Conservation (phyloP, 2,329 filamentous ascomycete genomes). For the Pezicula rhizophila region DNA sequence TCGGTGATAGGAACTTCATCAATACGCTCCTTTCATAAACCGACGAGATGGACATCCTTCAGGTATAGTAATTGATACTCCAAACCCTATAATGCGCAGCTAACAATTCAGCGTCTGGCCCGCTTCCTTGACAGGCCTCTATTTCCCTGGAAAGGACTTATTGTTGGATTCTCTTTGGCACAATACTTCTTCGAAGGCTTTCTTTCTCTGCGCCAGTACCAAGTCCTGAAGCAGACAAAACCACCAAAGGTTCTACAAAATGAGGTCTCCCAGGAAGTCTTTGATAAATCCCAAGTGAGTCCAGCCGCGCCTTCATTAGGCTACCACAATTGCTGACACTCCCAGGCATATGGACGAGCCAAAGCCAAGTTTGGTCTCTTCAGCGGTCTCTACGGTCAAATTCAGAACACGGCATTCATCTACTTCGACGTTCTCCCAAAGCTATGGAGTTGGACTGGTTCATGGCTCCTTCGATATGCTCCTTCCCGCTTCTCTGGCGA, state of each 20-base stretch:
- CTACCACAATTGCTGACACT: constrained; percentile 8
- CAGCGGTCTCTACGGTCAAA: constrained; percentile 74
- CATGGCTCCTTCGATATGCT: constrained; percentile 66
- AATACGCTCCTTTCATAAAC: no score
- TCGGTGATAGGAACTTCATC: no score
- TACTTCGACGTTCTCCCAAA: constrained; percentile 87
- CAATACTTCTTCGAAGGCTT: constrained; percentile 89
- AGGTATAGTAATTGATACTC: no score
- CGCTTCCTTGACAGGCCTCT: constrained; percentile 81
- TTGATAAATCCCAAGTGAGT: constrained; percentile 80
- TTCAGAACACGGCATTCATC: constrained; percentile 85
- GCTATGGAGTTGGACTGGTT: constrained; percentile 78
- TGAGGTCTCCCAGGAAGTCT: constrained; percentile 84
- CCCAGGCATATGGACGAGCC: constrained; percentile 80
- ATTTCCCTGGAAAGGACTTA: constrained; percentile 96
- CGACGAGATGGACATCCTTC: no score
- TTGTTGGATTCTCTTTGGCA: constrained; percentile 87
- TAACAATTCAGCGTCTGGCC: constrained; percentile 57
- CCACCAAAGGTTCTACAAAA: constrained; percentile 81
- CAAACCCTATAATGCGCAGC: no score
- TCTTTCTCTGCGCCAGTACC: constrained; percentile 85
- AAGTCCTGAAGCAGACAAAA: constrained; percentile 70
- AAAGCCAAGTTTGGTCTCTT: constrained; percentile 88
- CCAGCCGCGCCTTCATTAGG: constrained; percentile 4
- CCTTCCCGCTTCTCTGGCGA: constrained; percentile 80